A percentile compares a stretch with the other conserved stretches of the same genome.
phyloP scores from a whole-genome alignment of 1,139 yeast species.

The Nakaseomyces uthaithaninus region DNA sequence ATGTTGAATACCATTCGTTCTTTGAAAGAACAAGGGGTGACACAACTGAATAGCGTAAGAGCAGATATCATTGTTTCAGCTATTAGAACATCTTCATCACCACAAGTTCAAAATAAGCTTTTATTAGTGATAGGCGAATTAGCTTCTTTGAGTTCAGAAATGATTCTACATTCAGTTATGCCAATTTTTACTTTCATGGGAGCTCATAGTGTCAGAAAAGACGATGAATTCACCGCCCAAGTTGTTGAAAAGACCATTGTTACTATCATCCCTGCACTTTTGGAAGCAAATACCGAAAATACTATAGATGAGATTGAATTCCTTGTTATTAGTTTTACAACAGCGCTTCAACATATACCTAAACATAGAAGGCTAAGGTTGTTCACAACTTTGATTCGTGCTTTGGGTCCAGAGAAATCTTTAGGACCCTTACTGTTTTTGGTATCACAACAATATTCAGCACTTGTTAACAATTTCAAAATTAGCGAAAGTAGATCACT shows the following conservation, averaged over 20 bases:
- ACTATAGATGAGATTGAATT: conserved; percentile 67
- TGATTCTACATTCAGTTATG: conserved; percentile 92
- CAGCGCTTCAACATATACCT: conserved; percentile 93
- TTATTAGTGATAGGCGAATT: conserved; percentile 77
- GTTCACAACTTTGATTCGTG: conserved; percentile 66
- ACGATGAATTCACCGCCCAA: conserved; percentile 86
- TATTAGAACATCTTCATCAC: conserved; percentile 79
- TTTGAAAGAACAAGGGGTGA: conserved; percentile 37
- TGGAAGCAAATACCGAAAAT: conserved; percentile 47
- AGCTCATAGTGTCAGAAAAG: conserved; percentile 92
- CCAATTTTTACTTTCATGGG: conserved; percentile 99
- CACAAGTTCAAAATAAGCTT: conserved; percentile 88
- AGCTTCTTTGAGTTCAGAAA: conserved; percentile 84
- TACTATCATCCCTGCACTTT: conserved; percentile 85
- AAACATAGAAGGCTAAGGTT: conserved; percentile 88
- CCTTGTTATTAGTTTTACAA: conserved; percentile 75
- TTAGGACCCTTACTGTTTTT: conserved; percentile 68
- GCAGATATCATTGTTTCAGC: conserved; percentile 88
- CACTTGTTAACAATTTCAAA: conserved; percentile 46
- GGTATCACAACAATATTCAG: conserved; percentile 69
- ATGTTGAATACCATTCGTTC: conserved; percentile 62
- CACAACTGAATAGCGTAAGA: conserved; percentile 65
- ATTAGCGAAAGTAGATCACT: conserved; percentile 56
- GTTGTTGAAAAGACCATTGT: conserved; percentile 90
- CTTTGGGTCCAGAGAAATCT: conserved; percentile 63